Base-by-base conservation (phyloP, 2,329 filamentous ascomycete species). In the Amesomyces nigricolor region DNA sequence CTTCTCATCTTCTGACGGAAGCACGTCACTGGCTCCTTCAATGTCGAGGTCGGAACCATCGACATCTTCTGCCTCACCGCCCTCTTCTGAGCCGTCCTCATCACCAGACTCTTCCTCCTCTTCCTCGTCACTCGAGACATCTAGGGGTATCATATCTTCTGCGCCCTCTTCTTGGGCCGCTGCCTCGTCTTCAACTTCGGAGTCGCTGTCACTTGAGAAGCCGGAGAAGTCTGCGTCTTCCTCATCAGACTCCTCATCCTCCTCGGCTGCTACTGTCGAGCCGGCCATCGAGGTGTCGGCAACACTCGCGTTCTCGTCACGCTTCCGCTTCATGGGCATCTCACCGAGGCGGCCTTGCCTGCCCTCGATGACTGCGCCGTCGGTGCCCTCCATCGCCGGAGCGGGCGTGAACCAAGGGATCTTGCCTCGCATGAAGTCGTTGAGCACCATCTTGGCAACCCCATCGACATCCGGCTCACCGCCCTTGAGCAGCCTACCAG, bases 391-490 rank as follows among this genome's bases (percentile, higher is more conserved):
- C 3, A 71, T 67, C 13, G 78, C 73, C 2, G 91, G 90, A 9
- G 91, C 86, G 8, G 90, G 85, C 0, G 89, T 94, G 67, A 91
- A 99, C 94, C 95, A 99, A 1, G 94, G 94, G 26, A 97, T 89
- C 73, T 92, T 96, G 54, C 94, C 94, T 61, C 94, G 78, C 67
- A 97, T 82, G 69, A 97, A 99, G 68, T 99, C 94, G 66, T 96
- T 97, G 57, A 99, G 75, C 0, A 99, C 88, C 84, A 96, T 96
- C 72, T 96, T 96, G 1, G 94, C 94, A 47, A 96, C 91, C 65
- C 91, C 91, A 65, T 97, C 92, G 53, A 96, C 75, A 70, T 99
- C 94, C 4, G 92, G 88, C 70, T 97, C 94, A n/a, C 92, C 94
- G 56, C 89, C 92, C 68, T 90, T 91, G 14, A 97, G 75, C 17